Base-by-base conservation (phyloP, 2,329 filamentous ascomycete genomes). In the Colletotrichum neosansevieriae region DNA sequence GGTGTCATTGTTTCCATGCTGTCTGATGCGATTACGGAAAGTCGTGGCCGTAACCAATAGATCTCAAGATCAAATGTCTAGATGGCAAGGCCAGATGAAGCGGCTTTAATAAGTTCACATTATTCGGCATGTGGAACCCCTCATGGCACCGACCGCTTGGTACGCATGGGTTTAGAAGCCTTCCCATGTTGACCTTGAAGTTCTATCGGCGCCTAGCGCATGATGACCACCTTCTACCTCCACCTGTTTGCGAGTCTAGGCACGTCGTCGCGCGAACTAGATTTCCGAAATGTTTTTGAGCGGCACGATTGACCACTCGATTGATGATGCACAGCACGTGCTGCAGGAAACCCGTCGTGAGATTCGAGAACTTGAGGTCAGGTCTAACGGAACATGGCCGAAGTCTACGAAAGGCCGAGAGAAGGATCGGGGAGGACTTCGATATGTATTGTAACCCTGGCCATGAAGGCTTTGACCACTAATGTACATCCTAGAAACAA, bases 381-480 rank as follows among this genome's bases (percentile, higher is more conserved):
- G 9, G 11, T 1, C 1, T 1, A 3, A n/a, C 65, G 65, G 65
- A 65, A 54, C 6, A 65, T 68, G 61, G 13, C 65, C 61, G 61
- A 65, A 2, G 12, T 13, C 21, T 10, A 34, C 29, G 15, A 32
- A 15, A 3, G 2, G n/a, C 45, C 32, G 47, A 32, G 19, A 54
- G 44, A 45, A 29, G 24, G 21, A 12, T 29, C 21, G 32, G 13
- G 49, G 4, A 65, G 32, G 7, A 44, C 21, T 11, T 3, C 12
- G 5, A 9, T 32, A 7, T 38, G 13, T 29, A 12, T 24, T 29
- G 4, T 38, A 6, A 9, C 3, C 17, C 21, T 11, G 19, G 15
- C 21, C 15, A 45, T 9, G 13, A 3, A n/a, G 21, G 51, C 34
- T 38, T 38, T 38, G 29, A 10, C 29, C 29, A 2, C 4, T 40